These are phyloP conservation scores for Scalesia atractyloides DNA, from an alignment of 129 eudicot species.

Conservation along the genomic window DNA sequence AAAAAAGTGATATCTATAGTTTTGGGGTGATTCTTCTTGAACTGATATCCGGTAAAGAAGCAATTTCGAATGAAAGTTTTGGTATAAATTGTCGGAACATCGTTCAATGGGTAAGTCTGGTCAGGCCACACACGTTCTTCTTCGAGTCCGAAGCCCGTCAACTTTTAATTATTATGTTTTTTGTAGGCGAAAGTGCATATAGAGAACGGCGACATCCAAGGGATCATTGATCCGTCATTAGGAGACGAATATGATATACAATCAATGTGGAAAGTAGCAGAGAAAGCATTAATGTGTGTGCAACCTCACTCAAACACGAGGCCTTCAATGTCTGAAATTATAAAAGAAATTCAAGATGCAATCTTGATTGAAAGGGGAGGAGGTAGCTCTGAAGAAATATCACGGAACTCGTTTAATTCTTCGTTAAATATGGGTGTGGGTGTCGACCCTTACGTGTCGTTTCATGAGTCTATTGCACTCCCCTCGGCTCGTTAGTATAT, in stretches of 20 bases:
- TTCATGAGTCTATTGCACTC: constrained; percentile 60
- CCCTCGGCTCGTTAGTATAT: constrained; percentile 6
- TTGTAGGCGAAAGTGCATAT: constrained; percentile 87
- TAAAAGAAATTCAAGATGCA: constrained; percentile 95
- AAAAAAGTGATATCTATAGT: constrained; percentile 93
- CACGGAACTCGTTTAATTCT: constrained; percentile 54
- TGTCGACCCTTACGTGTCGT: constrained; percentile 61
- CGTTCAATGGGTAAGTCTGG: constrained; percentile 88
- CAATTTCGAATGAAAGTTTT: constrained; percentile 83
- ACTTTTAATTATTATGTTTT: constrained; percentile 14
- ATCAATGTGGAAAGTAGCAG: constrained; percentile 99
- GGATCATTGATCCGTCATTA: constrained; percentile 79
- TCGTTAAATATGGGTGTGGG: constrained; percentile 54
- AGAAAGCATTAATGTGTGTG: constrained; percentile 91
- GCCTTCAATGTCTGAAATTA: constrained; percentile 87
- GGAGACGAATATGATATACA: constrained; percentile 82
- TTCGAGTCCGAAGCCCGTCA: neutral
- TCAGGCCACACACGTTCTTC: neutral
- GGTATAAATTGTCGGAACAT: constrained; percentile 90
- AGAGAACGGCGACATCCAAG: constrained; percentile 93
- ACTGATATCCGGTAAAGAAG: constrained; percentile 97
- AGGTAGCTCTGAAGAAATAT: constrained; percentile 77
- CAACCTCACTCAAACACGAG: constrained; percentile 86
- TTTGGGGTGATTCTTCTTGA: constrained; percentile 97
- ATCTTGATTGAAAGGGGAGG: constrained; percentile 74